phyloP scores from a whole-genome alignment of 176 grass and related monocot species.

The Carex parvula region DNA sequence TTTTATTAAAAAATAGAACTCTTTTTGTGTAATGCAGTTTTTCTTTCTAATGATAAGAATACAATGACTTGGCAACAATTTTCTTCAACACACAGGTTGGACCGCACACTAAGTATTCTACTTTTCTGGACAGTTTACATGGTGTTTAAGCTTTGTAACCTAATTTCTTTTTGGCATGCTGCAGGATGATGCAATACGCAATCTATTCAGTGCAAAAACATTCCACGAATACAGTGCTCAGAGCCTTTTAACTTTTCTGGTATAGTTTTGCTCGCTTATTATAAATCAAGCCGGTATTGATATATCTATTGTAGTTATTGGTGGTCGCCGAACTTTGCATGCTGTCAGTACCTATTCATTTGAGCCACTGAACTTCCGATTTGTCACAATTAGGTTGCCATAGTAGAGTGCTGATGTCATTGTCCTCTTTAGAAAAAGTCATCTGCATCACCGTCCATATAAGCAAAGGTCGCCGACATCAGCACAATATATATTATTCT shows the following conservation, averaged over 20 bases:
- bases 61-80: constrained; percentile 99
- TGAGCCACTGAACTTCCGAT: background rate
- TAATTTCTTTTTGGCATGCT: constrained; percentile 27
- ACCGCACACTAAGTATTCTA: background rate
- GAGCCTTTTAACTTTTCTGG: constrained; percentile 96
- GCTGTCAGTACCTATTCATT: background rate
- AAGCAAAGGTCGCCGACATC: background rate
- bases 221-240: constrained; percentile 98
- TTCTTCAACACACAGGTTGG: constrained; percentile 99
- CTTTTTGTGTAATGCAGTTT: constrained; percentile 53
- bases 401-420: constrained; percentile 1
- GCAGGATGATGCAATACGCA: constrained; percentile 98
- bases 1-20: background rate
- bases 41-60: constrained; percentile 91
- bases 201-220: constrained; percentile 99
- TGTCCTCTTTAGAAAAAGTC: background rate
- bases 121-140: background rate
- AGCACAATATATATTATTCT: background rate
- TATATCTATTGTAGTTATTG: background rate
- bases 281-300: background rate
- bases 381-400: background rate
- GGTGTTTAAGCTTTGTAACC: constrained; percentile 10
- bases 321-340: background rate
- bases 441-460: background rate
- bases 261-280: constrained; percentile 31